Evolutionary conservation across 208 protist genomes (phyloP), one percentile per base, ranked within the genome.

Genomic region (Trypanosoma cruzi): DNA sequence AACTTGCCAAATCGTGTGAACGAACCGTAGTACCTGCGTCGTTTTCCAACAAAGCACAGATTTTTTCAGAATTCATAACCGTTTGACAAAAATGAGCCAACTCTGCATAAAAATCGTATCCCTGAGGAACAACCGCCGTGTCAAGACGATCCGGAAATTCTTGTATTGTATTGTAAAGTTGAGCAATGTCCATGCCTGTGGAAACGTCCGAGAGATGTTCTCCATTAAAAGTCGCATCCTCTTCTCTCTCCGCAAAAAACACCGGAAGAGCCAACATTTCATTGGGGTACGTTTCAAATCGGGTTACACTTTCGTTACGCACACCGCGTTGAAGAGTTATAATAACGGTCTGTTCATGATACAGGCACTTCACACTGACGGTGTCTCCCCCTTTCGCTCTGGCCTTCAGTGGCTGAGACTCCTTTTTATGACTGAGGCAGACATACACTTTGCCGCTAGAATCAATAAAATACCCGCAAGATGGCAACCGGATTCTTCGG

Each of bases 61-160:
- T n/a, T 16, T 71, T 16, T 53, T 85, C 65, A 29, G 40, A 40
- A 26, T n/a, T 46, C 16, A 88, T 50, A 6, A 85, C 67, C 7
- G 48, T 79, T 68, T 94, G 78, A 46, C 74, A 64, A 65, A 94
- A 96, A 31, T 84, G 54, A 55, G 90, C 89, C 31, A 96, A 73
- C 77, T 96, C 91, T 13, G 73, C 79, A 73, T 94, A 96, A 68
- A 96, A 96, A 57, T 90, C 85, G 56, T 82, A 84, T 3, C 68
- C 76, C 58, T 88, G 79, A 6, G 82, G 57, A 36, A 63, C 42
- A n/a, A 79, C 69, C 28, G 54, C 66, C 28, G 56, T 65, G 20
- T 80, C 71, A 8, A 50, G 48, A 37, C 54, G 29, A 52, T 70
- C 26, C 0, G 76, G 77, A 40, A 73, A 60, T 29, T 80, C 48